A percentile compares a stretch with the other conserved stretches of the same genome.
phyloP scores from a whole-genome alignment of 2,329 filamentous ascomycete genomes.

The Blastomyces gilchristii region DNA sequence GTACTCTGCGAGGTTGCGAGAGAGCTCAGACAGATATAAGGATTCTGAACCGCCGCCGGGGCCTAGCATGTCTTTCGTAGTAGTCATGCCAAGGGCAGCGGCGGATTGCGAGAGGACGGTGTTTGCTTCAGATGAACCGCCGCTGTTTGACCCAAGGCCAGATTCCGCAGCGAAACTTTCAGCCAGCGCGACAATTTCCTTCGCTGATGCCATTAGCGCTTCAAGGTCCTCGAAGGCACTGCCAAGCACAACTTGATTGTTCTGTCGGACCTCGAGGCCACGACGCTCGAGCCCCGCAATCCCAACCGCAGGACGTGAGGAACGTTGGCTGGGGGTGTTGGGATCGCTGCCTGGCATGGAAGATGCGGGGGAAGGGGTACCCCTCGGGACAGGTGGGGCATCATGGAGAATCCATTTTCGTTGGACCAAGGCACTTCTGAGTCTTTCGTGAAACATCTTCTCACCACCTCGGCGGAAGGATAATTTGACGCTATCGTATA shows the following conservation, averaged over 20 bases:
- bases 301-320: conserved; percentile 52
- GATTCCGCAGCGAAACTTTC: conserved; percentile 70
- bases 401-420: conserved; percentile 90
- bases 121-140: conserved; percentile 57
- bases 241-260: conserved; percentile 87
- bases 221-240: conserved; percentile 93
- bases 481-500: conserved; percentile 69
- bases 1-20: conserved; percentile 78
- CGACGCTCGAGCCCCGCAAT: conserved; percentile 88
- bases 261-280: conserved; percentile 73
- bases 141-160: conserved; percentile 45
- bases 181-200: conserved; percentile 87
- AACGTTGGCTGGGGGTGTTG: conserved; percentile 16
- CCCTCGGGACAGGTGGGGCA: conserved; percentile 74
- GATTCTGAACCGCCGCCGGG: conserved; percentile 64
- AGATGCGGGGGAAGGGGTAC: conserved; percentile 29
- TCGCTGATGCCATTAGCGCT: conserved; percentile 92
- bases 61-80: conserved; percentile 86
- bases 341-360: conserved; percentile 18
- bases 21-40: conserved; percentile 78
- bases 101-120: conserved; percentile 70
- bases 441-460: conserved; percentile 76
- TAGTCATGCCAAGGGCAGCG: conserved; percentile 75
- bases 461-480: conserved; percentile 86
- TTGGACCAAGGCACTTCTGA: conserved; percentile 81